Evolutionary conservation across 78 protist species (phyloP).

Genomic region (Protostelium mycophagum): DNA sequence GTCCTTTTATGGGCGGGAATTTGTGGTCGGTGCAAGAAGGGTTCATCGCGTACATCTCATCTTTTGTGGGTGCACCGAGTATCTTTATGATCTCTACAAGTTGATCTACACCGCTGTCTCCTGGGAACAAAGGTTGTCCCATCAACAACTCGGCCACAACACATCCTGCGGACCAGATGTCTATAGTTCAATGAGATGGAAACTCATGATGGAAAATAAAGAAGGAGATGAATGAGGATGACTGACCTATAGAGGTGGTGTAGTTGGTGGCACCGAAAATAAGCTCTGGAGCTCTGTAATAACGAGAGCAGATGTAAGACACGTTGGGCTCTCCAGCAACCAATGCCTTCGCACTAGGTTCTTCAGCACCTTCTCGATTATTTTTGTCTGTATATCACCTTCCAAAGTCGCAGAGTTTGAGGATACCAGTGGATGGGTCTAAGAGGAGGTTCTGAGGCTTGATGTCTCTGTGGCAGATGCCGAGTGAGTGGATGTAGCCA

Average conservation of each 20-base stretch:
- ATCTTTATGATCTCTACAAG: constrained; percentile 97
- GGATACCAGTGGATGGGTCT: constrained; percentile 77
- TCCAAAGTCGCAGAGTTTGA: constrained; percentile 98
- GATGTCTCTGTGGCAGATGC: constrained; percentile 88
- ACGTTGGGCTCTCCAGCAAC: constrained; percentile 95
- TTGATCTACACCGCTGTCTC: constrained; percentile 94
- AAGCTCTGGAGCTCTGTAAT: constrained; percentile 99
- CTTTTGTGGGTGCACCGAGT: constrained; percentile 89
- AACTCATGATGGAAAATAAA: constrained; percentile 9
- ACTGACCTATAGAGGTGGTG: constrained; percentile 90
- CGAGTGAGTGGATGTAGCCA: constrained; percentile 75
- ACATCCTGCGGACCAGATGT: constrained; percentile 90
- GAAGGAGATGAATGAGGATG: constrained; percentile 4
- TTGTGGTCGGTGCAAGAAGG: constrained; percentile 84
- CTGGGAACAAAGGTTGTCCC: constrained; percentile 93
- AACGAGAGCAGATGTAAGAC: constrained; percentile 99
- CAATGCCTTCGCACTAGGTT: constrained; percentile 83
- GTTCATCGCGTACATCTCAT: constrained; percentile 89
- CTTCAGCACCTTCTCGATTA: not conserved
- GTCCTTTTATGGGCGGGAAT: constrained; percentile 87
- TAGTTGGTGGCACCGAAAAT: constrained; percentile 97
- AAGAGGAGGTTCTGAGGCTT: constrained; percentile 89
- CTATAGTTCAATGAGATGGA: too few species aligned
- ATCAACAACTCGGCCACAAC: constrained; percentile 93
- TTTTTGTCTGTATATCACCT: constrained; percentile 6